These are phyloP conservation scores for Aspergillus cavernicola DNA, from an alignment of 495 filamentous ascomycete species.

Conservation along the genomic window DNA sequence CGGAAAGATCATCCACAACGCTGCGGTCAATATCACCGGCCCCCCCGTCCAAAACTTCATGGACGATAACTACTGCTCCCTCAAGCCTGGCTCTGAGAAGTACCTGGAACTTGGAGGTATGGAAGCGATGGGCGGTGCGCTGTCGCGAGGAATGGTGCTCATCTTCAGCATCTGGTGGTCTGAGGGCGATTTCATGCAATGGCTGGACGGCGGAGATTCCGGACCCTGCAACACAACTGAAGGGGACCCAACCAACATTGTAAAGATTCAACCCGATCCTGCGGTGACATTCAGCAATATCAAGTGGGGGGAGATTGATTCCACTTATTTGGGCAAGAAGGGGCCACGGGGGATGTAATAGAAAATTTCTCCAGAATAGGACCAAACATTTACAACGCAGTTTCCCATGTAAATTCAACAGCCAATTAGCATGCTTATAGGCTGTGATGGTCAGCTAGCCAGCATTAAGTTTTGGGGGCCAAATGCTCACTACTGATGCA, in stretches of 20 bases:
- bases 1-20: slow-evolving; percentile 49
- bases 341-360: too few species aligned
- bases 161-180: slow-evolving; percentile 64
- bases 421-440: too few species aligned
- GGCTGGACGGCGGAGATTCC: slow-evolving; percentile 53
- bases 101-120: slow-evolving; percentile 30
- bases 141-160: slow-evolving; percentile 63
- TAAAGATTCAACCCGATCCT: slow-evolving; percentile 26
- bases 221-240: slow-evolving; percentile 56
- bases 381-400: too few species aligned
- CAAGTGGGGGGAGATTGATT: slow-evolving; percentile 35
- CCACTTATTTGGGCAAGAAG: slow-evolving; percentile 14
- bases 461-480: too few species aligned
- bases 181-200: slow-evolving; percentile 54
- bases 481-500: too few species aligned
- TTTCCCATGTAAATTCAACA: too few species aligned
- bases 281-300: slow-evolving; percentile 35
- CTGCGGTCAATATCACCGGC: slow-evolving; percentile 17
- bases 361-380: too few species aligned
- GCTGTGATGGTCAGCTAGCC: too few species aligned
- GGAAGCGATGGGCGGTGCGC: slow-evolving; percentile 27
- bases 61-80: slow-evolving; percentile 1
- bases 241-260: slow-evolving; percentile 28
- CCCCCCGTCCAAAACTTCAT: slow-evolving; percentile 26
- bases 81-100: slow-evolving; percentile 15